Evolutionary conservation across 495 filamentous ascomycete species (phyloP), one percentile per base, ranked within the genome.

Genomic region (Penicillium fimorum): DNA sequence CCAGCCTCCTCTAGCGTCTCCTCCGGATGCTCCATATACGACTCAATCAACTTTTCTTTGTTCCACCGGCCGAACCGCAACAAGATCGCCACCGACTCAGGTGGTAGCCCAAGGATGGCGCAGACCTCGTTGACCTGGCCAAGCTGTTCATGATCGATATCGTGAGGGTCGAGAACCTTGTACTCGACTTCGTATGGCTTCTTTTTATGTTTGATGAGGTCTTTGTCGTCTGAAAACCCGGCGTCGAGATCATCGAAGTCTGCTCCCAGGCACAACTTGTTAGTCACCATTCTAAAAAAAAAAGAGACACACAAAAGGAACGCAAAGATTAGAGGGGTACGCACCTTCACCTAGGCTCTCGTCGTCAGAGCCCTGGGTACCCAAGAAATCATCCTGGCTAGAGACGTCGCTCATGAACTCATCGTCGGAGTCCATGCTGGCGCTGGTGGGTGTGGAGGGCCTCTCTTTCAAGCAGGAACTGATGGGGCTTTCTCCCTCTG

Each of bases 391-490:
- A 66, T 90, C 90, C 47, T 87, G 85, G 67, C 88, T 95, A 15
- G 90, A 92, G 60, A 85, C 79, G 56, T 86, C 85, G 50, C 89
- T 95, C 82, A 96, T 89, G 68, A 93, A 92, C 59, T 97, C 94
- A 69, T 97, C 93, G 60, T 97, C 94, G 12, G 94, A 96, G 68
- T 96, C 93, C 94, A 97, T 97, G 57, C 74, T 77, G 56, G 55
- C 59, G 25, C 65, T 55, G 0, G 76, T 77, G 0, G 78, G 76
- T 17, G 77, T 85, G 46, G 77, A 52, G 32, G 67, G 59, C 20
- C 50, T 55, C 46, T 66, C 57, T 27, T 63, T 64, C 29, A 17
- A 35, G 24, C 57, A 44, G 13, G 35, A 55, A 43, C 55, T 57
- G 11, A 44, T 44, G 12, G 58, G 56, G 32, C 50, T 55, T 17